A percentile compares a stretch with the other conserved stretches of the same genome.
Evolutionary conservation across 2,329 filamentous ascomycete species (phyloP).

Genomic region (Didymosphaeria variabile): DNA sequence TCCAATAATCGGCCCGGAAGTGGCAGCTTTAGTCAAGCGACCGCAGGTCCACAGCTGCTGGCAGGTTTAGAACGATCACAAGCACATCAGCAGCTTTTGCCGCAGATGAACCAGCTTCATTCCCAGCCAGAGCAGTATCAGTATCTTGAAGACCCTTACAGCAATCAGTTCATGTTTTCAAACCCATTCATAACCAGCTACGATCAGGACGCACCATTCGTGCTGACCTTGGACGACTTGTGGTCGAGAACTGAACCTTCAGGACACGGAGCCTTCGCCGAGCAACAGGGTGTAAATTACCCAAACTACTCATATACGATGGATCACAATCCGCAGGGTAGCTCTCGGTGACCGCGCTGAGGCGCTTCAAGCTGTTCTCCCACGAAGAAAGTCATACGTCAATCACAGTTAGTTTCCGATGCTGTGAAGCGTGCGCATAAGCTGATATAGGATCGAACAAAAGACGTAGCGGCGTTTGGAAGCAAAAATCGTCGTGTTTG

Average conservation of each 20-base stretch:
- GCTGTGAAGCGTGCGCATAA: background rate
- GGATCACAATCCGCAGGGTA: background rate
- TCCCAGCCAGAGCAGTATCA: background rate
- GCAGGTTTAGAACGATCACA: background rate
- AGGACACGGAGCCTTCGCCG: background rate
- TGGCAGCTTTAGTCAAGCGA: background rate
- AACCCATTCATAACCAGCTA: slow-evolving; percentile 7
- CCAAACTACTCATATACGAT: background rate
- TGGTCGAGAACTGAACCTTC: background rate
- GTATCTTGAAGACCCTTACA: background rate
- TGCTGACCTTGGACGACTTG: background rate
- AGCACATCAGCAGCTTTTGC: background rate
- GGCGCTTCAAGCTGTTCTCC: background rate
- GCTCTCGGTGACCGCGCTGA: background rate
- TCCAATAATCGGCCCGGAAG: background rate
- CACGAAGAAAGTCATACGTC: background rate
- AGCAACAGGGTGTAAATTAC: background rate
- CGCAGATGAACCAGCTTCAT: background rate
- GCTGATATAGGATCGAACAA: too few species aligned
- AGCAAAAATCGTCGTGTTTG: too few species aligned
- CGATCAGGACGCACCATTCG: slow-evolving; percentile 3
- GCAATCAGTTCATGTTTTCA: slow-evolving; percentile 1
- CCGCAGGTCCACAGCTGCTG: background rate
- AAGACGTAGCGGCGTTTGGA: too few species aligned
- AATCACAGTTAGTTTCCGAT: background rate